These are phyloP conservation scores for Monilinia laxa DNA, from an alignment of 2,329 filamentous ascomycete genomes.

Conservation along the genomic window DNA sequence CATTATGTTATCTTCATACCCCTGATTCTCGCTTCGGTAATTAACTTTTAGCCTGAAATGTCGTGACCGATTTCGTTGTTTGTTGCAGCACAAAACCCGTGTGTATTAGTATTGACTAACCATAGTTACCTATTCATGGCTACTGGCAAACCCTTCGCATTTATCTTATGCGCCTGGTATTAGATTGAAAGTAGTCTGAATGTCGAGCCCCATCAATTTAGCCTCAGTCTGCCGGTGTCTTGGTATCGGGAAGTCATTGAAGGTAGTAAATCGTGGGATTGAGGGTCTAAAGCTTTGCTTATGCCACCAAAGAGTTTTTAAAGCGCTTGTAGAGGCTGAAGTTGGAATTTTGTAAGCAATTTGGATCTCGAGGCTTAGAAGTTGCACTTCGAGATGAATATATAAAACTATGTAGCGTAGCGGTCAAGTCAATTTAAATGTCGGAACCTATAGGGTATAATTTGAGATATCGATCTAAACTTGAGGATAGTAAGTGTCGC, in stretches of 20 bases:
- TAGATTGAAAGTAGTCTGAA: too few relatives aligned
- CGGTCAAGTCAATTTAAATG: neutral
- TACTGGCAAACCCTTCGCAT: too few relatives aligned
- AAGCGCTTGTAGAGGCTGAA: too few relatives aligned
- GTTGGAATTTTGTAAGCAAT: too few relatives aligned
- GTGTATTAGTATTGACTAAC: too few relatives aligned
- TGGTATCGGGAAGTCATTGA: neutral
- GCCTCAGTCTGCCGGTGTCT: fast-evolving
- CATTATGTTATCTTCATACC: neutral
- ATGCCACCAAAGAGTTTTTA: too few relatives aligned
- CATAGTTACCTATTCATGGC: too few relatives aligned
- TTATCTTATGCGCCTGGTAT: too few relatives aligned
- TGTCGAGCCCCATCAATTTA: neutral
- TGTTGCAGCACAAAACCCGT: neutral
- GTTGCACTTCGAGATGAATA: too few relatives aligned
- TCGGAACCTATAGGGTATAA: neutral
- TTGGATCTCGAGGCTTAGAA: neutral
- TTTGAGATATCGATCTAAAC: neutral
- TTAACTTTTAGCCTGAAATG: neutral
- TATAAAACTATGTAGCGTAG: neutral
- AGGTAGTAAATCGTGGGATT: too few relatives aligned
- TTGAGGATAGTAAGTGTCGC: neutral
- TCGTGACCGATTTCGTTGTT: neutral
- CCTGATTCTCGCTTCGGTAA: neutral
- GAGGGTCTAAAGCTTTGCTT: fast-evolving